These are phyloP conservation scores for Meyerozyma smithsonii DNA, from an alignment of 1,139 yeast genomes.

Conservation along the genomic window DNA sequence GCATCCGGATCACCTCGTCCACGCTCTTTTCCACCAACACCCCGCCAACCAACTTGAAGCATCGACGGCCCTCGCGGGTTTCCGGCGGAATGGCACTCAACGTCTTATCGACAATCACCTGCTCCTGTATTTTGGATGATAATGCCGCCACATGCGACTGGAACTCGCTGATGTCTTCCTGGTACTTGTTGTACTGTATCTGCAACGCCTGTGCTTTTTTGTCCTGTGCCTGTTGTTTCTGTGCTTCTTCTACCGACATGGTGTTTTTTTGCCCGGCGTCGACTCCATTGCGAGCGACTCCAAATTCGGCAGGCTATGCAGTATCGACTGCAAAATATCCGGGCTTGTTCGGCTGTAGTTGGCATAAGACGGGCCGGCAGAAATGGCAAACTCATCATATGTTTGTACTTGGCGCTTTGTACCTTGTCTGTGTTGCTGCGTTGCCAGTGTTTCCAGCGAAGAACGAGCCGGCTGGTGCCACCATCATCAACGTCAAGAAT, in stretches of 20 bases:
- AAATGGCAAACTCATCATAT: no score
- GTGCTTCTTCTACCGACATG: slow-evolving; percentile 2
- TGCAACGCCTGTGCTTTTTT: slow-evolving; percentile 49
- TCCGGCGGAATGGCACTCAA: slow-evolving; percentile 50
- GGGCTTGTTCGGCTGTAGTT: neutral
- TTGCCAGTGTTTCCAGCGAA: neutral
- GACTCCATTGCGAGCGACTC: neutral
- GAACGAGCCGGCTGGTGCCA: neutral
- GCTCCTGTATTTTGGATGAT: slow-evolving; percentile 39
- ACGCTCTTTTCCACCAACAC: slow-evolving; percentile 83
- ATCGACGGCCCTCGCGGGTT: slow-evolving; percentile 57
- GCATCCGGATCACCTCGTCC: slow-evolving; percentile 65
- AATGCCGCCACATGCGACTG: slow-evolving; percentile 53
- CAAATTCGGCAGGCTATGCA: neutral
- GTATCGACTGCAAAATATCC: neutral
- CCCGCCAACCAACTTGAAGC: slow-evolving; percentile 93
- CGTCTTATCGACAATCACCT: slow-evolving; percentile 34
- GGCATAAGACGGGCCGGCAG: neutral
- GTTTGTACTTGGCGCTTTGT: no score
- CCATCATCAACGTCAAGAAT: neutral
- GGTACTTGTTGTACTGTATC: slow-evolving; percentile 57
- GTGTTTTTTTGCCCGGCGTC: neutral
- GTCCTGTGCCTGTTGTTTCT: slow-evolving; percentile 25
- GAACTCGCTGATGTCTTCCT: slow-evolving; percentile 53
- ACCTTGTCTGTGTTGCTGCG: neutral